Evolutionary conservation across 352 stramenopile species (phyloP), one percentile per base, ranked within the genome.

Genomic region (Saprolegnia parasitica): DNA sequence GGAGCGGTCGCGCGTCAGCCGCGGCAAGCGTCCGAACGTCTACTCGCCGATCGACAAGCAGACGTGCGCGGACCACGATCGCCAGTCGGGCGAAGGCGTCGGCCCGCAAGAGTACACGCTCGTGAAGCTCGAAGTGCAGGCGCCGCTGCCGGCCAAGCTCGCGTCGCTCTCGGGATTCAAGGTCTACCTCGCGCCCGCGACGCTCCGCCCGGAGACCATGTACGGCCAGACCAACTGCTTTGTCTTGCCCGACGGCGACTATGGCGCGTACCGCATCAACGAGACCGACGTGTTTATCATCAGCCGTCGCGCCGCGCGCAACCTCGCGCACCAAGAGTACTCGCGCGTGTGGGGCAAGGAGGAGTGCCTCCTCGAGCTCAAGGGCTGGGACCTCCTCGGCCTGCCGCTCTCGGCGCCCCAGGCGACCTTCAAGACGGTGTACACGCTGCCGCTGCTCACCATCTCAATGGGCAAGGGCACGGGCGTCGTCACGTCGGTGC

Each of bases 221-320:
- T 98, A 99, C 77, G 98, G 98, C 57, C 98, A 99, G 87, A 99
- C 98, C 15, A 99, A 99, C 86, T 99, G 97, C 87, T 99, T 99
- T 74, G 96, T 99, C 71, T 86, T 99, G 47, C 98, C 98, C 10
- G 92, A 97, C 23, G 97, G 97, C 66, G 94, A 99, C 78, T 99
- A 99, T 81, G 97, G 97, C 66, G 96, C 96, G 5, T 99, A 97
- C 84, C 79, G 98, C 62, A 93, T 98, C 66, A 94, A 96, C 74
- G 84, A 98, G 73, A 79, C 90, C 65, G 95, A 99, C 67, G 87
- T 99, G 47, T 98, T 98, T 76, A 91, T 98, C 72, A 98, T 98
- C 75, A 97, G 81, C 71, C 87, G 83, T 57, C 89, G 97, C 45
- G 88, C 96, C 0, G 96, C 96, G 39, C 90, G 89, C 72, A 98